Percentiles rank a stretch among this genome's conserved stretches.
Evolutionary conservation across 2,329 filamentous ascomycete genomes (phyloP).

Genomic region (Aureobasidium namibiae): DNA sequence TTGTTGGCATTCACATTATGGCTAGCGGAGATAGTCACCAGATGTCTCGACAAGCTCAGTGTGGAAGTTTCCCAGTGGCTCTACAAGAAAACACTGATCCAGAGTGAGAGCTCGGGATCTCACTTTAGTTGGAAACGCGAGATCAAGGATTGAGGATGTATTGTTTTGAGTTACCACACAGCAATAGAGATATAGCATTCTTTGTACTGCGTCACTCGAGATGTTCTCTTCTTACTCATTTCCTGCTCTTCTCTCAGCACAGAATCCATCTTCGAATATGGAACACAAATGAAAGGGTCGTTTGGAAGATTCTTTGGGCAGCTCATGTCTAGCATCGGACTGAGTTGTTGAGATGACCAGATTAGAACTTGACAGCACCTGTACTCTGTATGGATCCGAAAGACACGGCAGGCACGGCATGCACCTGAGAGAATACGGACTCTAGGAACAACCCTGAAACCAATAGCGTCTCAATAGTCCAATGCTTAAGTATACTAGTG

Average conservation of each 20-base stretch:
- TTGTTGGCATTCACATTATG: conserved; percentile 49
- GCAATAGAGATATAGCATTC: neutral
- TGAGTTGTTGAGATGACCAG: too few species aligned
- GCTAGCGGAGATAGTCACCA: conserved; percentile 46
- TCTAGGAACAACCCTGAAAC: too few species aligned
- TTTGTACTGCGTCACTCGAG: neutral
- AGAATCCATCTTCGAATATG: too few species aligned
- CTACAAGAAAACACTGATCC: conserved; percentile 32
- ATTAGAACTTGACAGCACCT: too few species aligned
- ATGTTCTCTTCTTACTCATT: neutral
- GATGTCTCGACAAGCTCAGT: conserved; percentile 49
- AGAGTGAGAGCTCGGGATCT: neutral
- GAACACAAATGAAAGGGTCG: too few species aligned
- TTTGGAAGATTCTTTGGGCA: too few species aligned
- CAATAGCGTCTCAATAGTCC: neutral
- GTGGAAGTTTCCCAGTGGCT: conserved; percentile 48
- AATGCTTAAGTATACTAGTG: too few species aligned
- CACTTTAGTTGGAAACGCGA: neutral
- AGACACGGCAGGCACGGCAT: too few species aligned
- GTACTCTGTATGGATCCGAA: too few species aligned
- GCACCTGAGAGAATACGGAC: too few species aligned
- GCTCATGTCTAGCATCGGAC: too few species aligned
- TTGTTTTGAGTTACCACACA: neutral
- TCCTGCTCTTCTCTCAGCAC: too few species aligned
- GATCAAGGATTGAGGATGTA: neutral